Evolutionary conservation across 208 protist genomes (phyloP).

Genomic region (Novymonas esmeraldas): DNA sequence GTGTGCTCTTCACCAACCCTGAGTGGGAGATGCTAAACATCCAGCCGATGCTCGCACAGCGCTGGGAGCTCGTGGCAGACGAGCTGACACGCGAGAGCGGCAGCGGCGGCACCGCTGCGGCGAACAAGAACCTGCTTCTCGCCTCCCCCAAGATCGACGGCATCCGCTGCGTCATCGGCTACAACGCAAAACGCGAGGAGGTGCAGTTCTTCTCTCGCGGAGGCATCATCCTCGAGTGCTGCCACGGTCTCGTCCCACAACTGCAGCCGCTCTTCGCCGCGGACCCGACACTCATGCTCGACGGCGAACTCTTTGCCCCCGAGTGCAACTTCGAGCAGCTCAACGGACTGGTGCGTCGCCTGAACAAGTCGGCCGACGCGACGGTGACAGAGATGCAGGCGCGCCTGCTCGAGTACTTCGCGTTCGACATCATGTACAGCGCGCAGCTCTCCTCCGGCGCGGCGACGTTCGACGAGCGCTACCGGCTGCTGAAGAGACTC

Average conservation of each 20-base stretch:
- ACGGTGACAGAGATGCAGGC: constrained; percentile 45
- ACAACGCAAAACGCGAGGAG: constrained; percentile 55
- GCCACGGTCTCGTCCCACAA: constrained; percentile 67
- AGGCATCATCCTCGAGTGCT: constrained; percentile 87
- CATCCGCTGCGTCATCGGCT: constrained; percentile 87
- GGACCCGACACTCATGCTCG: constrained; percentile 80
- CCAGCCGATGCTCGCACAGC: constrained; percentile 88
- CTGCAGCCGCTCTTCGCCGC: constrained; percentile 72
- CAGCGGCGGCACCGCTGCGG: neutral
- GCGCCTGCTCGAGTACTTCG: constrained; percentile 82
- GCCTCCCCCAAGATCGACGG: constrained; percentile 92
- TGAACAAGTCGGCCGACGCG: constrained; percentile 35
- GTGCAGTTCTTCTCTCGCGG: constrained; percentile 89
- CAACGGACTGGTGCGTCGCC: constrained; percentile 77
- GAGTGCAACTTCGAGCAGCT: constrained; percentile 89
- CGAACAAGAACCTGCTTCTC: constrained; percentile 50
- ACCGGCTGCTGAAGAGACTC: constrained; percentile 77
- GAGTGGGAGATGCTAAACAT: constrained; percentile 86
- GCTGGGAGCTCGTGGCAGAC: constrained; percentile 75
- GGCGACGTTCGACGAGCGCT: constrained; percentile 82
- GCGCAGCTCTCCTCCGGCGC: constrained; percentile 42
- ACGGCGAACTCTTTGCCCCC: constrained; percentile 87
- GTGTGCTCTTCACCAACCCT: constrained; percentile 78
- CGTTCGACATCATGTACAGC: constrained; percentile 91
- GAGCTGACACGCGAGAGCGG: constrained; percentile 33